phyloP scores from a whole-genome alignment of 2,329 filamentous ascomycete genomes.

The Aspergillus puulaauensis region DNA sequence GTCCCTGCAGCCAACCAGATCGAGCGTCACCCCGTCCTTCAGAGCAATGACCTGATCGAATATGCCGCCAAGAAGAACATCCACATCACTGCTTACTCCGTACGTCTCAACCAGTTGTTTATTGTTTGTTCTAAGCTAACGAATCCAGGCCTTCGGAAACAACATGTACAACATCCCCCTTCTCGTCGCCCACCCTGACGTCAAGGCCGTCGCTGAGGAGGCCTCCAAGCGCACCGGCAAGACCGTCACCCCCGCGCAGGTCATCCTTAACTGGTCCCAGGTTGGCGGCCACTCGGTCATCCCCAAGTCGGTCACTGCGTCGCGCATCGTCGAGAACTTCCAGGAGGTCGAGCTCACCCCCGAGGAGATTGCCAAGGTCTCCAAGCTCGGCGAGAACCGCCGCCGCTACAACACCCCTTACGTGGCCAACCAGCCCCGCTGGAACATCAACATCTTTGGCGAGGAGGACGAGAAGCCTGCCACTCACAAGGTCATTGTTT shows the following conservation, averaged over 20 bases:
- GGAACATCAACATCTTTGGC: constrained; percentile 58
- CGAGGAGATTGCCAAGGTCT: constrained; percentile 39
- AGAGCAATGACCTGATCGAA: constrained; percentile 58
- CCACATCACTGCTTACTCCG: constrained; percentile 63
- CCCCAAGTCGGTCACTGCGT: constrained; percentile 44
- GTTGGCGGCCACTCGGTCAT: constrained; percentile 42
- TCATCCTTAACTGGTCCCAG: constrained; percentile 43
- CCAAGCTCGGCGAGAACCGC: constrained; percentile 31
- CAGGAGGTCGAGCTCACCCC: constrained; percentile 41
- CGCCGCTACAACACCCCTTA: constrained; percentile 40
- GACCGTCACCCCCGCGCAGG: constrained; percentile 36
- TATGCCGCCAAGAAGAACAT: constrained; percentile 61
- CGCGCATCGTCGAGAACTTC: constrained; percentile 45
- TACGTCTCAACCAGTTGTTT: constrained; percentile 15
- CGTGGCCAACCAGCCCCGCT: constrained; percentile 48
- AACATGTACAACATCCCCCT: constrained; percentile 62
- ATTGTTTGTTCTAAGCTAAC: constrained; percentile 2
- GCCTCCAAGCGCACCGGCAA: constrained; percentile 35
- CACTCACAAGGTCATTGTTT: constrained; percentile 48
- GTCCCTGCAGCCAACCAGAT: constrained; percentile 68
- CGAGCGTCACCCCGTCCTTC: constrained; percentile 68
- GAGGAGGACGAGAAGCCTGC: constrained; percentile 55
- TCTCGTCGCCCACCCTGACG: constrained; percentile 61
- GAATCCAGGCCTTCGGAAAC: constrained; percentile 53
- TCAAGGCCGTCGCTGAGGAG: constrained; percentile 65